Conservation (phyloP, 2,329 filamentous ascomycete species). For the Pestalotiopsis sp. region DNA sequence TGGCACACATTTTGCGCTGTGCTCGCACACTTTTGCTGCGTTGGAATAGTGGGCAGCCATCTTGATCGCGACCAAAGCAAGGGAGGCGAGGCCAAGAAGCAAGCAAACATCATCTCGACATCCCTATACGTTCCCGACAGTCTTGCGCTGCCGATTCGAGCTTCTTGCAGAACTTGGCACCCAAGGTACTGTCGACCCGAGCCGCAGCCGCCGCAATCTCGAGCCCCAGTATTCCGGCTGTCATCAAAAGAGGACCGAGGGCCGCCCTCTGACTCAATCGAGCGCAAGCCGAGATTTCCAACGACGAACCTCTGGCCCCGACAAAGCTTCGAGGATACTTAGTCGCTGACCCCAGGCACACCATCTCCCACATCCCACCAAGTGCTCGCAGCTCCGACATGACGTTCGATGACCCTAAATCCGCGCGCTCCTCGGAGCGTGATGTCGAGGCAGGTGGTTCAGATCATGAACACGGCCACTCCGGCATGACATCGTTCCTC, state of each 20-base stretch:
- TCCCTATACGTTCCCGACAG: not conserved
- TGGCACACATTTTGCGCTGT: not conserved
- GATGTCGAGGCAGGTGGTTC: conserved; percentile 15
- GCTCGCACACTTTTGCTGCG: not conserved
- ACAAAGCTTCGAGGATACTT: not conserved
- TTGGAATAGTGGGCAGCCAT: not conserved
- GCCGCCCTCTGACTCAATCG: not conserved
- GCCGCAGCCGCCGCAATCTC: not conserved
- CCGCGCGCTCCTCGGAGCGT: not conserved
- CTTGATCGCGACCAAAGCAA: not conserved
- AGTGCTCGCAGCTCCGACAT: not conserved
- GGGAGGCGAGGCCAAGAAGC: not conserved
- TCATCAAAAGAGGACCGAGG: not conserved
- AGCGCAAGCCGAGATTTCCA: not conserved
- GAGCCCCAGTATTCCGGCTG: not conserved
- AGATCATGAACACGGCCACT: conserved; percentile 15
- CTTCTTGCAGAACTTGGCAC: not conserved
- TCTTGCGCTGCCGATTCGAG: not conserved
- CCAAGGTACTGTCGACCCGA: not conserved
- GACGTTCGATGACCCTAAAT: not conserved
- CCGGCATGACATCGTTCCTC: conserved; percentile 27
- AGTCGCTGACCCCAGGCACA: not conserved
- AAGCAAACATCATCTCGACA: not conserved
- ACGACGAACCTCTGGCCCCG: not conserved
- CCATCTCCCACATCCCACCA: not conserved